Evolutionary conservation across 2,329 filamentous ascomycete genomes (phyloP).

Genomic region (Helotiales sp.): DNA sequence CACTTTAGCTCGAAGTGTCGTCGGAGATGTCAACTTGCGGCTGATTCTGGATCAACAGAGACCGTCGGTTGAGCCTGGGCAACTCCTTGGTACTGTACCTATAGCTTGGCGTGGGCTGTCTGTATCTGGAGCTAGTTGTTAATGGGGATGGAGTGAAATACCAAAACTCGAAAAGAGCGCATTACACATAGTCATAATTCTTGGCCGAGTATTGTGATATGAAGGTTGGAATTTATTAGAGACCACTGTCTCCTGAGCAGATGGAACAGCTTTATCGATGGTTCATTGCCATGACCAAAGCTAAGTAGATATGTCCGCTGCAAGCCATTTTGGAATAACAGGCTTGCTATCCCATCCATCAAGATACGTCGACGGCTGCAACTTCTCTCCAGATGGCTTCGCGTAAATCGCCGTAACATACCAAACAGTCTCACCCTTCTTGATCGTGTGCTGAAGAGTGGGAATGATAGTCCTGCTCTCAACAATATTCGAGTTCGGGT

Average conservation of each 20-base stretch:
- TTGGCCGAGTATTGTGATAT: too few relatives aligned
- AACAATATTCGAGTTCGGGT: conserved; percentile 79
- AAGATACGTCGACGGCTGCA: conserved; percentile 58
- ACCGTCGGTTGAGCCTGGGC: not conserved
- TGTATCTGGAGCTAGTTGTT: not conserved
- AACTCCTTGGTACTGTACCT: not conserved
- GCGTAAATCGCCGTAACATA: conserved; percentile 76
- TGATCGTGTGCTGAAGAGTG: conserved; percentile 66
- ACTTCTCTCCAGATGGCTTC: conserved; percentile 61
- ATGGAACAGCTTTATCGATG: not conserved
- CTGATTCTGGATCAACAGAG: not conserved
- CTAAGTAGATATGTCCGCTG: conserved; percentile 39
- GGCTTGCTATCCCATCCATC: conserved; percentile 66
- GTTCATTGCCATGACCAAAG: not conserved
- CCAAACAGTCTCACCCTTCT: conserved; percentile 63
- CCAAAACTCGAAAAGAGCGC: too few relatives aligned
- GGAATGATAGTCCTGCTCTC: conserved; percentile 75
- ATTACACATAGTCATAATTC: too few relatives aligned
- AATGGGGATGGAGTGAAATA: not conserved
- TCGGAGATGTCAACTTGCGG: not conserved
- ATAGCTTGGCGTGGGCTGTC: not conserved
- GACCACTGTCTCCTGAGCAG: too few relatives aligned
- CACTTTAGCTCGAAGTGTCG: not conserved
- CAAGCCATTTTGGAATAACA: conserved; percentile 64
- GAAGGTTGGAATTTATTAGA: too few relatives aligned